Evolutionary conservation across 192 early-diverging fungal genomes (phyloP), one percentile per base, ranked within the genome.

Genomic region (Neocallimastix lanati): DNA sequence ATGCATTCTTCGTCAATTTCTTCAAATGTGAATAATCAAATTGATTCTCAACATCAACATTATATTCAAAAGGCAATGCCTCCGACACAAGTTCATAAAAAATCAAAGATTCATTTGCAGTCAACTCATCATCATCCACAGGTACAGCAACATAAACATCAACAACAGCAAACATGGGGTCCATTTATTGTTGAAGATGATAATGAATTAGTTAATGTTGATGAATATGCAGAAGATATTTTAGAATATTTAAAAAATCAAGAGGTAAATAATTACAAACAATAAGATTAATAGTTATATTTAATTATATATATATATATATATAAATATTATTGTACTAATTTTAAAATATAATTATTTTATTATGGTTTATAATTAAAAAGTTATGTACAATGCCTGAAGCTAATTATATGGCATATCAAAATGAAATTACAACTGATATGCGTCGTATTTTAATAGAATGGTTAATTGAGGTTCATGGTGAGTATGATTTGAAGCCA

Each of bases 381-480:
- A n/a, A 67, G 50, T 67, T 67, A 67, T 67, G 50, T 67, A 80
- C 79, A 6, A 38, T 86, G 27, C 87, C 87, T 2, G 58, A 79
- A 58, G 84, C 84, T 9, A 29, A 77, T 36, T 86, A 86, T 77
- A 85, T 88, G 84, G 81, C 79, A n/a, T 78, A 81, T 33, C 87
- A 90, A 77, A 35, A 79, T 13, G 85, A 90, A 78, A 76, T 90
- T n/a, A 78, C 85, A 28, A 88, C 85, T 86, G 78, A 81, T 18
- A 86, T 86, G 81, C 83, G 89, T 16, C 82, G 83, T 40, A 86
- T 83, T 12, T 84, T 90, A 50, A 79, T 90, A 35, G 58, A 85
- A 28, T 89, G 87, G 87, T 84, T 90, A 38, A 82, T 88, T 76
- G 84, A 90, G 78, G 86, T 90, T 18, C 86, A 87, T 78, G 77